Percentiles rank a stretch among this genome's conserved stretches.
phyloP scores from a whole-genome alignment of 228 moss, liverwort and hornwort species.

The Sphagnum fallax region DNA sequence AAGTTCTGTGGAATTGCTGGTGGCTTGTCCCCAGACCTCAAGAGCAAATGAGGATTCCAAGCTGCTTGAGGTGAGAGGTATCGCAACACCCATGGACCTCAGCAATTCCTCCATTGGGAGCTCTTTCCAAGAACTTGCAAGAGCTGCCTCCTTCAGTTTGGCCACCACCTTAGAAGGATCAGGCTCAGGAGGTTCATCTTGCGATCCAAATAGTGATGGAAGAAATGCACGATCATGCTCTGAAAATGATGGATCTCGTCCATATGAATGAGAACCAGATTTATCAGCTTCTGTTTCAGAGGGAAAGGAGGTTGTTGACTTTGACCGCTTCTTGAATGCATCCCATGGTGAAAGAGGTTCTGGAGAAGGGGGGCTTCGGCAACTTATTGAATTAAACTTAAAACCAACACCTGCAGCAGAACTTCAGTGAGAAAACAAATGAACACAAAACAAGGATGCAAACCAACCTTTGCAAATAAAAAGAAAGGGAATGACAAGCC shows the following conservation, averaged over 20 bases:
- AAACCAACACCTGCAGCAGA: too few relatives aligned
- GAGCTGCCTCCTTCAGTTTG: slow-evolving; percentile 54
- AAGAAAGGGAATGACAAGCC: too few relatives aligned
- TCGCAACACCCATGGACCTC: slow-evolving; percentile 37
- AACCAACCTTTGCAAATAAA: too few relatives aligned
- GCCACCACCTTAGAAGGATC: slow-evolving; percentile 58
- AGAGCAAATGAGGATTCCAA: slow-evolving; percentile 55
- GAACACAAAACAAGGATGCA: too few relatives aligned
- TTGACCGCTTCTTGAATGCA: background rate
- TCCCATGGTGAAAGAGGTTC: too few relatives aligned
- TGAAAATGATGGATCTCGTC: slow-evolving; percentile 10
- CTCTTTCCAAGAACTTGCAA: slow-evolving; percentile 37
- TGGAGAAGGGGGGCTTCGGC: too few relatives aligned
- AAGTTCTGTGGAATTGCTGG: background rate
- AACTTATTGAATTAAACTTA: too few relatives aligned
- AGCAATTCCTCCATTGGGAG: slow-evolving; percentile 40
- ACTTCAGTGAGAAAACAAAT: too few relatives aligned
- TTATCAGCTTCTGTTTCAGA: slow-evolving; percentile 31
- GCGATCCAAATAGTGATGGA: slow-evolving; percentile 12
- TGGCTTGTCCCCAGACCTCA: slow-evolving; percentile 42
- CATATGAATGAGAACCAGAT: slow-evolving; percentile 10
- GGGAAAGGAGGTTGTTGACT: slow-evolving; percentile 25
- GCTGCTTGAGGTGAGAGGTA: slow-evolving; percentile 22
- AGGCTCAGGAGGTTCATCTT: slow-evolving; percentile 27
- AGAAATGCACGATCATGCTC: slow-evolving; percentile 16